Percentiles rank a stretch among this genome's conserved stretches.
Conservation (phyloP, 2,329 filamentous ascomycete genomes). For the Pyrenochaeta sp. region DNA sequence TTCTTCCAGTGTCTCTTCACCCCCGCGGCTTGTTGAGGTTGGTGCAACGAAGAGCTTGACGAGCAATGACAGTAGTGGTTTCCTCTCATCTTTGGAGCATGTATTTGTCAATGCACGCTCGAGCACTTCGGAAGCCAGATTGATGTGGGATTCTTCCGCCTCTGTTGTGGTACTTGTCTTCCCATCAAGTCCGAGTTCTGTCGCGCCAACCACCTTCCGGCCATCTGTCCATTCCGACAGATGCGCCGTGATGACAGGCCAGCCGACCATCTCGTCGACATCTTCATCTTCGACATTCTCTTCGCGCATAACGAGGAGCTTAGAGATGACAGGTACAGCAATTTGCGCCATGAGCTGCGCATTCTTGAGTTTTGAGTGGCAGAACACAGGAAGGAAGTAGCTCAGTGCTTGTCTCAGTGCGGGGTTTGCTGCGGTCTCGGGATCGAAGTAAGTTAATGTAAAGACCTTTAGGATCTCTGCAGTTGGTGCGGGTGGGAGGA, state of each 20-base stretch:
- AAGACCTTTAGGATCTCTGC: constrained; percentile 83
- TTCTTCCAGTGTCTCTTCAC: constrained; percentile 26
- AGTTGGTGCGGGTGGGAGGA: constrained; percentile 59
- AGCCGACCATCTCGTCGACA: constrained; percentile 74
- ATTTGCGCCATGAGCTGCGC: constrained; percentile 81
- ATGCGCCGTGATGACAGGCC: constrained; percentile 79
- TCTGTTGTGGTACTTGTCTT: constrained; percentile 65
- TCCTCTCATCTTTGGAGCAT: constrained; percentile 81
- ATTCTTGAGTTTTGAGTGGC: constrained; percentile 82
- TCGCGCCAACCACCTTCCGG: constrained; percentile 73
- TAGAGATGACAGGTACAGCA: constrained; percentile 75
- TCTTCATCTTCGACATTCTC: constrained; percentile 76
- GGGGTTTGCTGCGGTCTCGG: constrained; percentile 79
- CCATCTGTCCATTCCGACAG: constrained; percentile 96
- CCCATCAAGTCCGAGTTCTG: constrained; percentile 49
- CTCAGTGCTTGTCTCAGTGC: constrained; percentile 84
- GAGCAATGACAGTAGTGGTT: constrained; percentile 68
- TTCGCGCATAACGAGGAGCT: constrained; percentile 66
- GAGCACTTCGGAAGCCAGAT: constrained; percentile 78
- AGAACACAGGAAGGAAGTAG: constrained; percentile 95
- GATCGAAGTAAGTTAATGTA: constrained; percentile 88
- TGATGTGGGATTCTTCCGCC: constrained; percentile 80
- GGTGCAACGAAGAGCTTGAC: constrained; percentile 81
- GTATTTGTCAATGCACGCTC: constrained; percentile 73
- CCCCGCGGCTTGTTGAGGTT: constrained; percentile 50